These are phyloP conservation scores for Mycena citricolor DNA, from an alignment of 1,284 basidiomycete genomes.

Conservation along the genomic window DNA sequence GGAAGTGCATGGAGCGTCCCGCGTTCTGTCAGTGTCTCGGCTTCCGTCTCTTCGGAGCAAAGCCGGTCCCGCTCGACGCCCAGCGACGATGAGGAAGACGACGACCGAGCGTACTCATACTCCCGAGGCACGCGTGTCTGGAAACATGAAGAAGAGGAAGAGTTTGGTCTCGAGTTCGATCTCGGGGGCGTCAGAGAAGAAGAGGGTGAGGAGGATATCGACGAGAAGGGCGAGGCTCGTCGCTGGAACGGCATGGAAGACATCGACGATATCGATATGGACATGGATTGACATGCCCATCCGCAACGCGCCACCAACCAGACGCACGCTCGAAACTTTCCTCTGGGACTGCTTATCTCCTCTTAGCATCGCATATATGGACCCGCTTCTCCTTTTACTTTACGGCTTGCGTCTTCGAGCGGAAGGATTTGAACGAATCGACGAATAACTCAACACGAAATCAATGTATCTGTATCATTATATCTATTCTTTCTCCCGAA, in stretches of 20 bases:
- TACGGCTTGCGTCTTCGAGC: too few relatives aligned
- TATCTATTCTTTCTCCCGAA: too few relatives aligned
- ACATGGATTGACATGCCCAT: conserved; percentile 54
- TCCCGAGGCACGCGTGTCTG: conserved; percentile 25
- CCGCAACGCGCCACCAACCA: too few relatives aligned
- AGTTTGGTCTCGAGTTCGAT: conserved; percentile 30
- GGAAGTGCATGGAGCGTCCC: conserved; percentile 29
- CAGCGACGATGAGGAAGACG: conserved; percentile 29
- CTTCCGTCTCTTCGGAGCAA: conserved; percentile 21
- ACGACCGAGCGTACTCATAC: conserved; percentile 23
- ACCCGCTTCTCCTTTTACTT: too few relatives aligned
- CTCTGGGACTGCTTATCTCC: too few relatives aligned
- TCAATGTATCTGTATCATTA: too few relatives aligned
- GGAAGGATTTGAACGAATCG: too few relatives aligned
- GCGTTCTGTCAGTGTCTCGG: conserved; percentile 24
- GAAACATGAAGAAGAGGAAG: conserved; percentile 32
- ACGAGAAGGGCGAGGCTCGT: conserved; percentile 37
- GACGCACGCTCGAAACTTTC: too few relatives aligned
- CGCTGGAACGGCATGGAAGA: conserved; percentile 56
- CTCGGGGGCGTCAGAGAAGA: conserved; percentile 35
- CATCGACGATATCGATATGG: conserved; percentile 55
- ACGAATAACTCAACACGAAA: too few relatives aligned
- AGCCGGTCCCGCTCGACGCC: conserved; percentile 24
- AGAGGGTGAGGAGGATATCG: conserved; percentile 30
- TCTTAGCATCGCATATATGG: too few relatives aligned